phyloP scores from a whole-genome alignment of 192 early-diverging fungal species.

The Dissophora globulifera region DNA sequence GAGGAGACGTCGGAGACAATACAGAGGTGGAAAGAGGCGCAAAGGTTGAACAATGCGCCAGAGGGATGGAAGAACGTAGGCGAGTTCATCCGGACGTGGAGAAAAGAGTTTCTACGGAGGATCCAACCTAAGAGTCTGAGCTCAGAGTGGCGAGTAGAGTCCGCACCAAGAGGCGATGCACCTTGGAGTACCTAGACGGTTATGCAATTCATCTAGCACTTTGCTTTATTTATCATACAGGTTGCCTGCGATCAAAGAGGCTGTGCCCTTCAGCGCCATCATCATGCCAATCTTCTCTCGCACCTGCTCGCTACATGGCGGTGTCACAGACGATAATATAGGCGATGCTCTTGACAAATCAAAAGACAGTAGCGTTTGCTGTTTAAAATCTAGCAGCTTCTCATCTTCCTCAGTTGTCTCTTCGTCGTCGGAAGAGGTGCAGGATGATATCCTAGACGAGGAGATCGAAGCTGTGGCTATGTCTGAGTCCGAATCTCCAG shows the following conservation, averaged over 20 bases:
- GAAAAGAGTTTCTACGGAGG: conserved; percentile 25
- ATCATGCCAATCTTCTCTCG: conserved; percentile 54
- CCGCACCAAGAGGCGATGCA: too few species aligned
- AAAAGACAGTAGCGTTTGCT: conserved; percentile 18
- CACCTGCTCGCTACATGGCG: conserved; percentile 21
- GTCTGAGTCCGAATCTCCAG: conserved; percentile 1
- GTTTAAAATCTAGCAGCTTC: conserved; percentile 33
- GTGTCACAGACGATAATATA: not conserved
- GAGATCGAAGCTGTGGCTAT: not conserved
- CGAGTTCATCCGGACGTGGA: conserved; percentile 40
- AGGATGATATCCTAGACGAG: not conserved
- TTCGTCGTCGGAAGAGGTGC: conserved; percentile 1
- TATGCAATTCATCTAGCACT: too few species aligned
- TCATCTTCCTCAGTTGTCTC: not conserved
- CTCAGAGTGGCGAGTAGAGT: conserved; percentile 32
- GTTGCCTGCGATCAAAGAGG: conserved; percentile 37
- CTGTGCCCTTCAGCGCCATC: conserved; percentile 43
- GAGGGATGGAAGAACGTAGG: conserved; percentile 28
- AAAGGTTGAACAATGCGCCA: conserved; percentile 10
- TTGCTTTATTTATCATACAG: too few species aligned
- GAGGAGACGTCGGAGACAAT: conserved; percentile 21
- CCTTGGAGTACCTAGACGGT: too few species aligned
- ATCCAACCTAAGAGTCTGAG: conserved; percentile 27
- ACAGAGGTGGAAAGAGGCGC: conserved; percentile 14
- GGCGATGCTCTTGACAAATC: too few species aligned